A percentile compares a stretch with the other conserved stretches of the same genome.
Conservation (phyloP, 192 early-diverging fungal species). For the Obelidium mucronatum region DNA sequence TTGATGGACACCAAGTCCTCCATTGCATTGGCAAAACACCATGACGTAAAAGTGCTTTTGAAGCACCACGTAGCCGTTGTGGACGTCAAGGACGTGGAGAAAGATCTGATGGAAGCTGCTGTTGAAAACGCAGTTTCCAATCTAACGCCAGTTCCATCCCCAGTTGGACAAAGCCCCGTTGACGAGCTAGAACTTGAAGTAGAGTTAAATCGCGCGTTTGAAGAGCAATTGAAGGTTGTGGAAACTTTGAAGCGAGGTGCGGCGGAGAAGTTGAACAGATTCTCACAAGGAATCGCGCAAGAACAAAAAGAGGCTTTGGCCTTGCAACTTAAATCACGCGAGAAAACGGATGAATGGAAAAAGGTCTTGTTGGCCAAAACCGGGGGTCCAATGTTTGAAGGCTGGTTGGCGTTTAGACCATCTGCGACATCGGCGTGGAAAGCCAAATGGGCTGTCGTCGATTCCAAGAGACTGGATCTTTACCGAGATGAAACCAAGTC, state of each 20-base stretch:
- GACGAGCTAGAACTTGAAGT: constrained; percentile 9
- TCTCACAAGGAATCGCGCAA: not conserved
- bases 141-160: constrained; percentile 1
- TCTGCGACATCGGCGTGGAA: constrained; percentile 3
- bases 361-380: not conserved
- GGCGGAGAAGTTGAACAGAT: not conserved
- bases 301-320: not conserved
- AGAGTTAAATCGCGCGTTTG: constrained; percentile 23
- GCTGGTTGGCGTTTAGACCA: constrained; percentile 6
- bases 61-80: constrained; percentile 33
- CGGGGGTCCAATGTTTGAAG: constrained; percentile 19
- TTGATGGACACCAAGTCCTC: not conserved
- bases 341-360: constrained; percentile 15
- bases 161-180: not conserved
- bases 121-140: constrained; percentile 7
- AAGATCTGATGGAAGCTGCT: constrained; percentile 13
- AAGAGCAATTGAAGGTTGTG: constrained; percentile 1
- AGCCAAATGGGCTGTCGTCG: constrained; percentile 19
- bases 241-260: not conserved
- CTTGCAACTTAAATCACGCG: not conserved
- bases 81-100: constrained; percentile 16
- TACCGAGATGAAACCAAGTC: constrained; percentile 17
- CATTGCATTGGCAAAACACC: constrained; percentile 26
- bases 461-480: constrained; percentile 9
- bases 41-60: constrained; percentile 27